Evolutionary conservation across 2,329 filamentous ascomycete species (phyloP), one percentile per base, ranked within the genome.

Genomic region (Chlorencoelia australis): DNA sequence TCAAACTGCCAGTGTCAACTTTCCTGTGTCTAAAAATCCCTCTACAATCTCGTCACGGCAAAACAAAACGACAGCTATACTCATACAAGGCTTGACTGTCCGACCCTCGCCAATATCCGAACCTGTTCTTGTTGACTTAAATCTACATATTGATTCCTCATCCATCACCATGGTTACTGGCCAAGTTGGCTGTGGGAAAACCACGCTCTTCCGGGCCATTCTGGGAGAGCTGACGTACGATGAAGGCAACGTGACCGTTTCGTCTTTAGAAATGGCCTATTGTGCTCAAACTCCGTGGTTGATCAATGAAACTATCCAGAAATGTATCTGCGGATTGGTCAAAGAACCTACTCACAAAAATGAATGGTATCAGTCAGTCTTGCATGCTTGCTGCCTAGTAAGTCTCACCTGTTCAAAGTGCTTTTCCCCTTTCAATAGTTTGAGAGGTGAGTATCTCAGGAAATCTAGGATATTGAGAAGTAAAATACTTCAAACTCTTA

Each of bases 271-370:
- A 6, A 38, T 62, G 24, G 57, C 44, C 7, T 64, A 62, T 30
- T 61, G 59, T 37, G 45, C 57, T 4, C 62, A 65, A 18, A 49
- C 22, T 11, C 50, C 61, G 0, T 65, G 62, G 61, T 42, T 65
- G 15, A 58, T 56, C 0, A 58, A 51, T 22, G 50, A 49, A 1
- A 60, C 38, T 4, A 55, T 63, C 14, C 21, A 16, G 10, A 18
- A 37, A 13, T 29, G 17, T 9, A 39, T 41, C 16, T 21, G 31
- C 19, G 39, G 35, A 3, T n/a, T 19, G n/a, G 4, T 7, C 7
- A 21, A 30, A 4, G 41, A 39, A n/a, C 45, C 44, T 0, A 21
- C 25, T 13, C 45, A 42, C 20, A 49, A 60, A 18, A 40, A 43
- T 10, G 37, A 36, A 9, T 56, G 47, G 29, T 53, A 52, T 30